Evolutionary conservation across 2,329 filamentous ascomycete species (phyloP), one percentile per base, ranked within the genome.

Genomic region (Ascochyta pisi): DNA sequence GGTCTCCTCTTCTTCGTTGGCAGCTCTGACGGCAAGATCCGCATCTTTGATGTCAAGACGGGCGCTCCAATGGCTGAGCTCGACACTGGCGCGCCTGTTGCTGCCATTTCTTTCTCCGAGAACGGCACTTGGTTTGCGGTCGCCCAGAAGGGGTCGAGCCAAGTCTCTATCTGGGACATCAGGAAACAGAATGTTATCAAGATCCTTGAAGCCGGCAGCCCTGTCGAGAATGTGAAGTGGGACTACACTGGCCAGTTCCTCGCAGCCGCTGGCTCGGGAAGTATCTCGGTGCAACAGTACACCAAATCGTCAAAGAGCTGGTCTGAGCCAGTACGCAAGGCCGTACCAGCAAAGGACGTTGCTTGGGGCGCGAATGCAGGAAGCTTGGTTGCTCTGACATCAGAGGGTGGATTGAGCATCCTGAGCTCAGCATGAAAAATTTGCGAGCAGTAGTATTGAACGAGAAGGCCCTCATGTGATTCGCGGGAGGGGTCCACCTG

Each of bases 121-220:
- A 99, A 99, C 67, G 95, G 95, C 23, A 96, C 91, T 68, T 98
- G 93, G 91, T 88, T 99, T 62, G 94, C 94, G 1, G 90, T 92
- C 5, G 88, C 89, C 7, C 87, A 89, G 55, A 88, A 92, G 75
- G 88, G 87, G 27, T 90, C 92, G 62, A 90, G 87, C 22, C 88
- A 83, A 23, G 88, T 96, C 34, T 90, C 90, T 9, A 86, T 98
- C 50, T 98, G 96, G 82, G 94, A 98, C 76, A 83, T 99, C 58
- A 89, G 95, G 66, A 97, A 96, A 78, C 87, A 89, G 16, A 88
- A 88, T 5, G 84, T 87, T 68, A 87, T 88, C 72, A 96, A 96
- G 82, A 86, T 89, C n/a, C 82, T 99, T 37, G 92, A 97, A 62
- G 88, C 89, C 41, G 94, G 92, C 52, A 88, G 87, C 59, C 82